These are phyloP conservation scores for Eudorina sp. DNA, from an alignment of 139 green algal genomes.

Conservation along the genomic window DNA sequence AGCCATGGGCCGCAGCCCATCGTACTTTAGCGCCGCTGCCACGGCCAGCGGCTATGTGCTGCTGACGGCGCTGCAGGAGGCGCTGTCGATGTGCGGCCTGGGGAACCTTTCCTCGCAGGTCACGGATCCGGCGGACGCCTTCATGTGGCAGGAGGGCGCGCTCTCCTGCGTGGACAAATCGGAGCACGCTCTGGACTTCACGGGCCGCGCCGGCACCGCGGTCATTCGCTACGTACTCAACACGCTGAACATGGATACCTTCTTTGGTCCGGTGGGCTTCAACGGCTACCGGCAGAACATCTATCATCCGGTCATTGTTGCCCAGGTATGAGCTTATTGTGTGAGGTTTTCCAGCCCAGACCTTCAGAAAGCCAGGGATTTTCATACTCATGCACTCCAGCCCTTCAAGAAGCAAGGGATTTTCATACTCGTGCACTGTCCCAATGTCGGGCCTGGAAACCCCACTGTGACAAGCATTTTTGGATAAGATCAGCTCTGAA, in stretches of 20 bases:
- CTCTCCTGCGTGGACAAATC: background rate
- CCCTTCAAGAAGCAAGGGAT: too few species aligned
- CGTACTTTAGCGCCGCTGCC: conserved; percentile 20
- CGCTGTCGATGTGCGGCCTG: background rate
- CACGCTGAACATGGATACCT: conserved; percentile 9
- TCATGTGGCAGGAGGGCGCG: conserved; percentile 20
- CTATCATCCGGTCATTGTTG: background rate
- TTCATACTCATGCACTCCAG: too few species aligned
- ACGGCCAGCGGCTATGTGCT: conserved; percentile 22
- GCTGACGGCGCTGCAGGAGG: background rate
- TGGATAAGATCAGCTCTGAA: too few species aligned
- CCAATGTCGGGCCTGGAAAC: too few species aligned
- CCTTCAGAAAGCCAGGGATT: too few species aligned
- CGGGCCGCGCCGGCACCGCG: background rate
- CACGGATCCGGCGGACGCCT: background rate
- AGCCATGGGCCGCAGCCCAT: background rate
- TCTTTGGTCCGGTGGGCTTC: conserved; percentile 28
- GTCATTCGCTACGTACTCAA: background rate
- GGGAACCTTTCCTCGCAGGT: too few species aligned
- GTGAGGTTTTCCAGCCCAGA: too few species aligned
- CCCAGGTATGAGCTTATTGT: background rate
- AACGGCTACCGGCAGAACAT: conserved; percentile 26
- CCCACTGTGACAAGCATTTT: too few species aligned
- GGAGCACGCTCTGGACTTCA: background rate
- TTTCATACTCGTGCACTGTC: too few species aligned